Conservation (phyloP, 331 rosid species). For the Telfairia occidentalis region DNA sequence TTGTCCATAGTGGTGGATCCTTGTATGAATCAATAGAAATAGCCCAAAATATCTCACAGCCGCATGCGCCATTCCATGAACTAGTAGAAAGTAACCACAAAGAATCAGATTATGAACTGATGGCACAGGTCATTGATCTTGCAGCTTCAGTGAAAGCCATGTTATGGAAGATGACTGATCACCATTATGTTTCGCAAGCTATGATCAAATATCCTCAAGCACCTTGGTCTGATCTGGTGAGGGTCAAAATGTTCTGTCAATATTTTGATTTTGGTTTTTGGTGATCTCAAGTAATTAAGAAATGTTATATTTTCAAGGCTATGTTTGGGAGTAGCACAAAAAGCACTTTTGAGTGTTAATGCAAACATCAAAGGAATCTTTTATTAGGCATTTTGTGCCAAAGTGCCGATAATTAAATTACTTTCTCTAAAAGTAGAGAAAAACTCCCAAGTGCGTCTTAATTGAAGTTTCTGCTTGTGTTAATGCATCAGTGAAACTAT, state of each 20-base stretch:
- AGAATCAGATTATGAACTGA: constrained; percentile 16
- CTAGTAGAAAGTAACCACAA: constrained; percentile 9
- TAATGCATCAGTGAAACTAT: neutral
- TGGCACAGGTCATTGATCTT: constrained; percentile 18
- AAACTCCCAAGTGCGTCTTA: neutral
- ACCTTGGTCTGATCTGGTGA: constrained; percentile 26
- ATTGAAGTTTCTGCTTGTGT: neutral
- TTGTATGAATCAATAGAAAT: constrained; percentile 16
- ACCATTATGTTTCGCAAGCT: constrained; percentile 23
- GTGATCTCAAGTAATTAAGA: neutral
- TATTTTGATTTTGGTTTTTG: neutral
- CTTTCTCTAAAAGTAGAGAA: neutral
- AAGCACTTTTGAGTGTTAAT: neutral
- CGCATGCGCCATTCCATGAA: constrained; percentile 17
- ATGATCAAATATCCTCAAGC: constrained; percentile 26
- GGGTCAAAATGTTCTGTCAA: neutral
- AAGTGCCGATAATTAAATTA: neutral
- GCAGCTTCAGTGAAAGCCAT: constrained; percentile 17
- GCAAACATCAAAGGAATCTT: neutral
- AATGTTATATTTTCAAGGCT: neutral
- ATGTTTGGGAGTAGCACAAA: neutral
- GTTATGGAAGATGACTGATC: constrained; percentile 22
- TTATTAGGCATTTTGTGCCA: neutral
- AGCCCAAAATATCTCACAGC: constrained; percentile 13
- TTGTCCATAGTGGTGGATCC: constrained; percentile 24